Evolutionary conservation across 2,329 filamentous ascomycete genomes (phyloP).

Genomic region (Paecilomyces dactylethromorphus): DNA sequence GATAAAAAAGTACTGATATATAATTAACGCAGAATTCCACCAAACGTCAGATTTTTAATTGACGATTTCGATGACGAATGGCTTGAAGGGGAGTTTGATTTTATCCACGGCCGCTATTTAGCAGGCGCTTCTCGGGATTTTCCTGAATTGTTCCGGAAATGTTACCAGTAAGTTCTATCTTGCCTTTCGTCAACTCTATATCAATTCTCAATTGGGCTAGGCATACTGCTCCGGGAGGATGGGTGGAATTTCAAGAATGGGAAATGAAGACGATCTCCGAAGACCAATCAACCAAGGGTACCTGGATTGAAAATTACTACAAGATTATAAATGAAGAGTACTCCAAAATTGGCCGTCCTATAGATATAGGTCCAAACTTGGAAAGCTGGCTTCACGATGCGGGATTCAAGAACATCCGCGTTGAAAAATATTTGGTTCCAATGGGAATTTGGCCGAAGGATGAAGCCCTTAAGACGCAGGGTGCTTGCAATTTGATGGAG

Average conservation of each 20-base stretch:
- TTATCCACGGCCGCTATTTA: constrained; percentile 53
- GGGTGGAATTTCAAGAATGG: too few species aligned
- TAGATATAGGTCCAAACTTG: not conserved
- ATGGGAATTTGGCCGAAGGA: constrained; percentile 3
- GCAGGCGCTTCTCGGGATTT: constrained; percentile 52
- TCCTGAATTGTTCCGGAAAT: constrained; percentile 42
- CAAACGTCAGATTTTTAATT: constrained; percentile 50
- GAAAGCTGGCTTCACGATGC: constrained; percentile 3
- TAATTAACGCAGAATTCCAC: too few species aligned
- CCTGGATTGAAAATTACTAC: constrained; percentile 6
- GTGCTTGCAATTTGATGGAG: not conserved
- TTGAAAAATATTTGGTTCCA: constrained; percentile 1
- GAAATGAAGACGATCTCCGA: not conserved
- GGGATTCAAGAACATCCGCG: constrained; percentile 1
- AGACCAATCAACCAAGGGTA: not conserved
- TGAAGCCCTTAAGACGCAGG: not conserved
- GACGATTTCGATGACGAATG: constrained; percentile 54
- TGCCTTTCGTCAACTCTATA: not conserved
- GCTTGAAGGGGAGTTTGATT: constrained; percentile 54
- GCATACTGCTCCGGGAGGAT: not conserved
- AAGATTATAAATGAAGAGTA: not conserved
- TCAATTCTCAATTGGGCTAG: not conserved
- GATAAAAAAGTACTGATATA: too few species aligned
- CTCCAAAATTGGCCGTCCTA: not conserved
- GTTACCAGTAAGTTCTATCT: constrained; percentile 46